Percentiles rank a stretch among this genome's conserved stretches.
phyloP scores from a whole-genome alignment of 1,284 basidiomycete genomes.

The Pisolithus thermaeus region DNA sequence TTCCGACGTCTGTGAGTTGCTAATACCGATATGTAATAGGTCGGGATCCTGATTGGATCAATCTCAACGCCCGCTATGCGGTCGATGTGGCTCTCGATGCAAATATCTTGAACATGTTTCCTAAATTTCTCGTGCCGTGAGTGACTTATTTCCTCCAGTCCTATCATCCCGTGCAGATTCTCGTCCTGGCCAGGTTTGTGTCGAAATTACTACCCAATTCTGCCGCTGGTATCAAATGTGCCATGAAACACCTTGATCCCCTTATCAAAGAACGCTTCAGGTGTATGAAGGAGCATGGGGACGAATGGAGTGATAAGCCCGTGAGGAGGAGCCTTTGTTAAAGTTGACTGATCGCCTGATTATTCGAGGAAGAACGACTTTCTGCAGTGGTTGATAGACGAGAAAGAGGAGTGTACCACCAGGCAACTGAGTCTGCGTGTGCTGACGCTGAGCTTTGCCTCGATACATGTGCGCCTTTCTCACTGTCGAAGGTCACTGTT shows the following conservation, averaged over 20 bases:
- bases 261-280: constrained; percentile 33
- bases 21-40: constrained; percentile 23
- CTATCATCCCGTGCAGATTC: no score
- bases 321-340: constrained; percentile 18
- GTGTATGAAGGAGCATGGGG: constrained; percentile 26
- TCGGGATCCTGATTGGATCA: constrained; percentile 33
- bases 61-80: constrained; percentile 31
- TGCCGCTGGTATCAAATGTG: constrained; percentile 2
- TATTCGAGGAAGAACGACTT: constrained; percentile 31
- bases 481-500: not conserved
- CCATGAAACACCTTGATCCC: constrained; percentile 27
- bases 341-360: not conserved
- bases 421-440: constrained; percentile 29
- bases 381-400: constrained; percentile 42
- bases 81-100: constrained; percentile 25
- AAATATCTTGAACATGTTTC: constrained; percentile 29
- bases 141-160: constrained; percentile 1
- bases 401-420: constrained; percentile 20
- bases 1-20: not conserved
- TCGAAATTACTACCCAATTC: not conserved
- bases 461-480: constrained; percentile 30
- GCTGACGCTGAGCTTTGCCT: constrained; percentile 33
- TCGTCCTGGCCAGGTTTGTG: no score
- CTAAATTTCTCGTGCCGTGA: constrained; percentile 35
- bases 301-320: constrained; percentile 34